Evolutionary conservation across 1,284 basidiomycete genomes (phyloP).

Genomic region (Boletus austroedulis): DNA sequence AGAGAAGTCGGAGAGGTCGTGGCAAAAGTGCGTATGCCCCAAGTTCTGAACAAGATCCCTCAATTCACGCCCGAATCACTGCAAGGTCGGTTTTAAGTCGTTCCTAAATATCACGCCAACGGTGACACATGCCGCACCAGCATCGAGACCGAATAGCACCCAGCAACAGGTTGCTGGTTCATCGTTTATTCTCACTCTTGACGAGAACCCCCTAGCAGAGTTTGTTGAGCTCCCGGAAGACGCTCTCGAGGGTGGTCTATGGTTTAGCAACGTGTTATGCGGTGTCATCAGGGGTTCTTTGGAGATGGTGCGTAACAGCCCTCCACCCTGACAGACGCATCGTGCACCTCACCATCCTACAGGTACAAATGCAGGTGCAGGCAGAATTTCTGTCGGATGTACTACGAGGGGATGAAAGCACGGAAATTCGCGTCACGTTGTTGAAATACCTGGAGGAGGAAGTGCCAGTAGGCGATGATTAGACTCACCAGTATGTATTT

Average conservation of each 20-base stretch:
- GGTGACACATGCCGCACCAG: conserved; percentile 63
- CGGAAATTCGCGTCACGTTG: conserved; percentile 89
- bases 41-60: neutral
- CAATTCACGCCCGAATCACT: neutral
- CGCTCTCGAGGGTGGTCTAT: conserved; percentile 86
- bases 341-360: conserved; percentile 19
- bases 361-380: conserved; percentile 98
- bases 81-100: conserved; percentile 95
- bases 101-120: conserved; percentile 92
- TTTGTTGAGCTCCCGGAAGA: conserved; percentile 97
- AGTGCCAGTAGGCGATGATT: conserved; percentile 78
- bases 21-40: conserved; percentile 64
- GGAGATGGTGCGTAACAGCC: conserved; percentile 80
- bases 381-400: conserved; percentile 88
- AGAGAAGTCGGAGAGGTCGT: conserved; percentile 92
- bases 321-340: neutral
- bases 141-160: conserved; percentile 43
- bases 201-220: conserved; percentile 96
- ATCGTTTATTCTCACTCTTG: conserved; percentile 81
- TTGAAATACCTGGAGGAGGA: conserved; percentile 95
- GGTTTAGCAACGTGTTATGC: conserved; percentile 96
- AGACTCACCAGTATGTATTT: conserved; percentile 33
- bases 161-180: conserved; percentile 43
- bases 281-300: conserved; percentile 91
- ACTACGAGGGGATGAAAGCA: conserved; percentile 89